Conservation (phyloP, 2,329 filamentous ascomycete genomes). For the Paraphoma sp. region DNA sequence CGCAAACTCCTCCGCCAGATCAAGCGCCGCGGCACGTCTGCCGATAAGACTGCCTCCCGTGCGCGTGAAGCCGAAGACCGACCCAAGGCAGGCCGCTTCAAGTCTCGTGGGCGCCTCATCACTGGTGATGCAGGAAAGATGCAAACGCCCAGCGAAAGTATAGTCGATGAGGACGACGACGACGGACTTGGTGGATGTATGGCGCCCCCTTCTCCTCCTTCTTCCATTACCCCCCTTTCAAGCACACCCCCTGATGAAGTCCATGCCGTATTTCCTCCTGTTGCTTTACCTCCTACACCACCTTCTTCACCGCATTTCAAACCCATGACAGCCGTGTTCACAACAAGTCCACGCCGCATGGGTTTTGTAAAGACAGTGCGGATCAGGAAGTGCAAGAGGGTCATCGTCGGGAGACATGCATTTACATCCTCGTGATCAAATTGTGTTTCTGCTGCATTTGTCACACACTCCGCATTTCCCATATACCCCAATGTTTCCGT, state of each 20-base stretch:
- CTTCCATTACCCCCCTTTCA: conserved; percentile 14
- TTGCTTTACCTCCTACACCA: conserved; percentile 36
- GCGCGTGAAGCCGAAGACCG: conserved; percentile 68
- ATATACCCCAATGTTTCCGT: conserved; percentile 4
- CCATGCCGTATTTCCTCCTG: conserved; percentile 21
- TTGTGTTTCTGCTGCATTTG: conserved; percentile 2
- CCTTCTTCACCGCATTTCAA: conserved; percentile 46
- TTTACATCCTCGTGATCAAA: conserved; percentile 10
- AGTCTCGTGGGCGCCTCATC: conserved; percentile 77
- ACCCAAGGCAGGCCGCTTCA: conserved; percentile 59
- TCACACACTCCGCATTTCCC: not conserved
- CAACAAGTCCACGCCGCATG: conserved; percentile 31
- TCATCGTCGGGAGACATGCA: conserved; percentile 28
- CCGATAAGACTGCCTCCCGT: conserved; percentile 61
- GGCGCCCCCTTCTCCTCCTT: conserved; percentile 42
- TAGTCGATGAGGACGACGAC: conserved; percentile 76
- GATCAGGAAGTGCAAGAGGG: conserved; percentile 21
- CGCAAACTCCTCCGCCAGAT: conserved; percentile 80
- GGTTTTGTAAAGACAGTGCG: conserved; percentile 26
- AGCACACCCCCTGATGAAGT: conserved; percentile 19
- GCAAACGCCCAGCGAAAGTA: conserved; percentile 68
- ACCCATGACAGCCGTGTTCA: conserved; percentile 39
- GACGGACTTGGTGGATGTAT: conserved; percentile 91
- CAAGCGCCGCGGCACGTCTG: conserved; percentile 61
- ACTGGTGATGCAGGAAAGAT: conserved; percentile 62